Evolutionary conservation across 495 filamentous ascomycete species (phyloP), one percentile per base, ranked within the genome.

Genomic region (Talaromyces adpressus): DNA sequence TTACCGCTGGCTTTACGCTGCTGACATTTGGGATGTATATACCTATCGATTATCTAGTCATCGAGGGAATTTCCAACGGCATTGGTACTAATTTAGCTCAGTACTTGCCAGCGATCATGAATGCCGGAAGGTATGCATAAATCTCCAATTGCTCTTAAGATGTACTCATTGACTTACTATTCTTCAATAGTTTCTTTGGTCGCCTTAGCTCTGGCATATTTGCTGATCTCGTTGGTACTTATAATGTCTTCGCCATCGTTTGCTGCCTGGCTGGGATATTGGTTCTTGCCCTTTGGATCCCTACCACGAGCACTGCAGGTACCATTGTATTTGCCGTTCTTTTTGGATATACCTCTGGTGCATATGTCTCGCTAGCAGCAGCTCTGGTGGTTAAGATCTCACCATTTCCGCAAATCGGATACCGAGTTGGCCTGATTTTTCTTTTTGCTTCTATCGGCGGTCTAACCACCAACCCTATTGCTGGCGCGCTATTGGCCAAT

Each of bases 81-180:
- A 89, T 92, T 84, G 79, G 79, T 20, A 18, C 65, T 0, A 63
- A 68, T 5, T 72, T 92, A 9, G 79, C 85, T 6, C 73, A 73
- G 14, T 92, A 92, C 67, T 72, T 92, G 9, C 71, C 91, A 34
- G 78, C 90, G 0, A 88, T 93, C 62, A 72, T 92, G 56, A 93
- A 92, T 67, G 88, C 85, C 0, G 80, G 82, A 20, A 87, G 82
- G 84, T 85, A 73, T 68, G 80, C 25, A 23, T 27, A 29, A 14
- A 58, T 58, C 29, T 25, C 54, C n/a, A 5, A 14, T 12, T 25
- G n/a, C 8, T 29, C 29, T 29, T 14, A n/a, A 61, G 34, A 41
- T 22, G 7, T 45, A 45, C 39, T 57, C 14, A 57, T 59, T 11
- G 32, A 52, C 3, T 7, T 41, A 66, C 62, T 57, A 22, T 71